Conservation (phyloP, 352 stramenopile species). For the Phytopythium ostracodes region DNA sequence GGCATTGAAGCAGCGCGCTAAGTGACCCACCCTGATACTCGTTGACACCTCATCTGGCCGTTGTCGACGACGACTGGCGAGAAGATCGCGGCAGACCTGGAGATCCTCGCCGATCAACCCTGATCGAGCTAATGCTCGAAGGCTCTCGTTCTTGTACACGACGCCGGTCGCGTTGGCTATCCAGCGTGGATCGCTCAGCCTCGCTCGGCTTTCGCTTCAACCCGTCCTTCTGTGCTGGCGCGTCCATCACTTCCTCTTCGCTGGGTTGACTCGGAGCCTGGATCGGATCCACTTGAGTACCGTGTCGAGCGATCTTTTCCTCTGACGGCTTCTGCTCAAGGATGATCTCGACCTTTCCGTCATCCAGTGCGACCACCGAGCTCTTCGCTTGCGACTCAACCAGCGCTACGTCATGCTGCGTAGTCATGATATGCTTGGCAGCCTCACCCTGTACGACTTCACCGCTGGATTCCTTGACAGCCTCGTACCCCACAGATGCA, state of each 20-base stretch:
- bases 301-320: background rate
- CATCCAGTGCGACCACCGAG: background rate
- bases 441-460: background rate
- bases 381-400: background rate
- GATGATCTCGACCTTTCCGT: background rate
- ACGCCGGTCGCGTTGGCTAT: background rate
- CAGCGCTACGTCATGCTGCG: background rate
- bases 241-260: background rate
- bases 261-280: background rate
- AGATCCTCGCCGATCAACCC: background rate
- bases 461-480: background rate
- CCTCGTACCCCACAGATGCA: background rate
- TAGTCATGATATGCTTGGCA: background rate
- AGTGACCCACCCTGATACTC: too few species aligned
- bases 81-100: background rate
- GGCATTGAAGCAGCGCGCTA: background rate
- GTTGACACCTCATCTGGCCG: background rate
- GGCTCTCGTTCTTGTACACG: background rate
- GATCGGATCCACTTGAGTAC: background rate
- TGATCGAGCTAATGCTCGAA: background rate
- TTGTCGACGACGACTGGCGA: background rate
- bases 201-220: background rate
- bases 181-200: background rate
- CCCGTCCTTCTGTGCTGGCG: background rate
- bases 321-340: conserved; percentile 1